A percentile compares a stretch with the other conserved stretches of the same genome.
Evolutionary conservation across 2,329 filamentous ascomycete species (phyloP).

Genomic region (Colletotrichum sp.): DNA sequence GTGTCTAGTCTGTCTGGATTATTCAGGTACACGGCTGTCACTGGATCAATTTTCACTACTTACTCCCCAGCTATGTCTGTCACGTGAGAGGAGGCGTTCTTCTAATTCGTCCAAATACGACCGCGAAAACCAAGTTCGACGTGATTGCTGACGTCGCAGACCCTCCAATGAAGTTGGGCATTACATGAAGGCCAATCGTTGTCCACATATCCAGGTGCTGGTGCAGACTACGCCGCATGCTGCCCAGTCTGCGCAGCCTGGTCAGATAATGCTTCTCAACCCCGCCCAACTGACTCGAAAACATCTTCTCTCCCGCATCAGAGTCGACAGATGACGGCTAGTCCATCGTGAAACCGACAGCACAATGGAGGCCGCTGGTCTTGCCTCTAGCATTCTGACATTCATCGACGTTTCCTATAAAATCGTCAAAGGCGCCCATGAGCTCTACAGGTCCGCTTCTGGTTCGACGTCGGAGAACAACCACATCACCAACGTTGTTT

Average conservation of each 20-base stretch:
- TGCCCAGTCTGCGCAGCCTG: neutral
- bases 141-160: neutral
- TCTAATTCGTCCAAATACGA: neutral
- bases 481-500: neutral
- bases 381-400: neutral
- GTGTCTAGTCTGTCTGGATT: accelerated
- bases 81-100: neutral
- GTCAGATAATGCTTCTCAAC: accelerated
- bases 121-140: neutral
- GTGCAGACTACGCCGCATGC: neutral
- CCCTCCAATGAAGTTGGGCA: neutral
- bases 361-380: neutral
- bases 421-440: neutral
- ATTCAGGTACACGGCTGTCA: neutral
- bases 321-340: neutral
- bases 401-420: neutral
- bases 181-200: neutral
- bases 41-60: neutral
- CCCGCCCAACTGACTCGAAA: neutral
- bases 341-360: neutral
- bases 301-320: neutral
- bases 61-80: neutral
- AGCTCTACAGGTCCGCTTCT: neutral
- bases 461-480: neutral
- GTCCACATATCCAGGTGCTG: neutral